Evolutionary conservation across 495 filamentous ascomycete species (phyloP), one percentile per base, ranked within the genome.

Genomic region (Penicillium cosmopolitanum): DNA sequence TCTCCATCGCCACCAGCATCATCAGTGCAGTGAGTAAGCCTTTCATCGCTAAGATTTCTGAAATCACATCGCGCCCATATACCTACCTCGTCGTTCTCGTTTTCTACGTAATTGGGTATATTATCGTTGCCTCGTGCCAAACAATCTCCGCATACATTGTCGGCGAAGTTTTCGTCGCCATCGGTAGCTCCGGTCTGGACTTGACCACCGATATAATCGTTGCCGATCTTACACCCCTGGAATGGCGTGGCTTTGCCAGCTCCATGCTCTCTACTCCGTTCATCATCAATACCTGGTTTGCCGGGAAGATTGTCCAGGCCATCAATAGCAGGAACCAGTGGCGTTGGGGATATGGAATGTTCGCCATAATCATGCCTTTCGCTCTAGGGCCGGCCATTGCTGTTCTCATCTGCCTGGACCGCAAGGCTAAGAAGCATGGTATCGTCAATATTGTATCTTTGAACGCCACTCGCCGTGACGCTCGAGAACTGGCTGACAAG

Each of bases 21-120:
- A 82, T 88, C 58, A 83, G 77, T 58, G 87, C 85, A 61, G 73
- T 88, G 56, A 68, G 76, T 50, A 87, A 87, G 62, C 74, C 87
- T 19, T 76, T 85, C 9, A 73, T 87, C 21, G 86, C 84, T 51
- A 88, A 88, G 70, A 73, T 88, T 43, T 74, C 86, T 57, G 84
- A 89, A 67, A 73, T 86, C 40, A 86, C 77, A 68, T 86, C 86
- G 50, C 60, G 82, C 64, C 55, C 79, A 69, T 61, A 75, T 50
- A 73, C 70, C 42, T 87, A 85, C 62, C 74, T 65, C 19, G 28
- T 80, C 51, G 58, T 63, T 52, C 57, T 77, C 7, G 25, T 48
- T 5, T 57, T 72, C 53, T 65, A 67, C 28, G 69, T 67, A 6
- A 19, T 76, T 40, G 77, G 77, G 6, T 62, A 77, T 31, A 68